A percentile compares a stretch with the other conserved stretches of the same genome.
Conservation (phyloP, 257 asterid species). For the Solanum chiquidenum region DNA sequence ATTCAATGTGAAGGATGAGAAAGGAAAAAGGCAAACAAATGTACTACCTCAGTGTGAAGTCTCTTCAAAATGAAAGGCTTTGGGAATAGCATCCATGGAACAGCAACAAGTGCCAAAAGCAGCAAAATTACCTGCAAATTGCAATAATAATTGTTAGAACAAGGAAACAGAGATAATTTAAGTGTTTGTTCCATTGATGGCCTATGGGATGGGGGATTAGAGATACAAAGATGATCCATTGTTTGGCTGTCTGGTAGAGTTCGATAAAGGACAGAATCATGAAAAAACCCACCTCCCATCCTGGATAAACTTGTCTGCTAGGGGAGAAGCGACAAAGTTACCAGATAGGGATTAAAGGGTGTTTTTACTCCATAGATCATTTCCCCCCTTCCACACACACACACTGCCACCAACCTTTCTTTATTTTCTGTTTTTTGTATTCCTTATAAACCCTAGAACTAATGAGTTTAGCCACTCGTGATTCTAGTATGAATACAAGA, state of each 20-base stretch:
- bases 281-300: not conserved
- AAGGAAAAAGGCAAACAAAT: not conserved
- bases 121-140: conserved; percentile 52
- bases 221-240: not conserved
- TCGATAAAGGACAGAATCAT: not conserved
- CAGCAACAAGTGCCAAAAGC: conserved; percentile 74
- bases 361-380: not conserved
- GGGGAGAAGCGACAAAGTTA: not conserved
- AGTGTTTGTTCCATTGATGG: not conserved
- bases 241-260: not conserved
- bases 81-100: conserved; percentile 99
- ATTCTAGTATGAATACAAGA: not conserved
- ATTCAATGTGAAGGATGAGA: not conserved
- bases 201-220: not conserved
- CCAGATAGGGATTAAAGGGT: not conserved
- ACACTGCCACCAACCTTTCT: not conserved
- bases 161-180: not conserved
- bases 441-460: not conserved
- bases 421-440: not conserved
- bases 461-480: not conserved
- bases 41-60: conserved; percentile 66
- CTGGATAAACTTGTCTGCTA: not conserved
- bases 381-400: not conserved
- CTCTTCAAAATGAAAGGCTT: conserved; percentile 83
- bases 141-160: conserved; percentile 1